Base-by-base conservation (phyloP, 768 basidiomycete species). In the Tricholoma flavovirens region DNA sequence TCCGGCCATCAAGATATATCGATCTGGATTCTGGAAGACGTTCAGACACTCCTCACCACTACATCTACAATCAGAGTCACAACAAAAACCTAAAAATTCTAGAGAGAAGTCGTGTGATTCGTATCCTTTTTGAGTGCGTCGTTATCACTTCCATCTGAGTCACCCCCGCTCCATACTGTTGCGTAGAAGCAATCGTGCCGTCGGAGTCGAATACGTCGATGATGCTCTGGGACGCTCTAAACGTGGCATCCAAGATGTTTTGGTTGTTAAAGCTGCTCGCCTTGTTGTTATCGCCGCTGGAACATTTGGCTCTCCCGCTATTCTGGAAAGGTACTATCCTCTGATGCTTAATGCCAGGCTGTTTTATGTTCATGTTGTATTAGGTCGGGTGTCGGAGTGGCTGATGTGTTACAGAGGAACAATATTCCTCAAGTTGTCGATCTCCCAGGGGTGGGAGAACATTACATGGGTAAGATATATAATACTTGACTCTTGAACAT, bases 401-500 rank as follows among this genome's bases (percentile, higher is more conserved):
- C 65, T 2, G 64, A 69, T 0, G 61, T 86, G 38, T 70, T 90
- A 40, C 63, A 77, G 38, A 70, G 68, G 35, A 69, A 79, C 52
- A 75, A 73, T 11, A 77, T 92, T 32, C 61, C 69, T 5, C 71
- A 75, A 56, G 51, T 82, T 26, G 75, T 87, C 15, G 82, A 88
- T 54, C 78, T 91, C 11, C 87, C 88, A 1, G 86, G 85, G n/a
- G 90, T 94, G 0, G 90, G 90, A 14, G 84, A 87, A 64, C 81
- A 89, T 59, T 83, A 80, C 54, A 75, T 77, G 60, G 83, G 82
- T 45, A 45, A n/a, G n/a, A 45, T 21, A 24, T 45, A 22, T 19
- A 15, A 42, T 24, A 14, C 19, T 45, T 40, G 3, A 26, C 5
- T n/a, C n/a, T 2, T n/a, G n/a, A n/a, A 21, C 9, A 10, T 19